phyloP scores from a whole-genome alignment of 1,139 yeast species.

The Pichia sp. region DNA sequence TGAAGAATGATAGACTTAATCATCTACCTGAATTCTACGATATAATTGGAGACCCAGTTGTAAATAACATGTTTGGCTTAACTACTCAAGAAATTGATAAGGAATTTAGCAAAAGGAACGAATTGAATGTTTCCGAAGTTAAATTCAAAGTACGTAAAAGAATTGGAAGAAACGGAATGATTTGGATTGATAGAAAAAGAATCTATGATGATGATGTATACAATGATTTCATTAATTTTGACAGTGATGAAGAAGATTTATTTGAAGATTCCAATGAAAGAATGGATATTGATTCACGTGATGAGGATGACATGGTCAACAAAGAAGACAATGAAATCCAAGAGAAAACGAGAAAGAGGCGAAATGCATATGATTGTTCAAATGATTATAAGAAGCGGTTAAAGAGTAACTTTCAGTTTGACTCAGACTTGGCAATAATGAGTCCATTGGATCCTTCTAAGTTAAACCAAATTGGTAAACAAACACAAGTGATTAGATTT shows the following conservation, averaged over 20 bases:
- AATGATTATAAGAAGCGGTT: conserved; percentile 46
- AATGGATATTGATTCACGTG: conserved; percentile 17
- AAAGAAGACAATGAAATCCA: conserved; percentile 4
- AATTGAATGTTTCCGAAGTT: conserved; percentile 41
- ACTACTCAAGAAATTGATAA: conserved; percentile 6
- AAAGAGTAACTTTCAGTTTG: conserved; percentile 71
- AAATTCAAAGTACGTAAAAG: conserved; percentile 65
- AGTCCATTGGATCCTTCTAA: conserved; percentile 61
- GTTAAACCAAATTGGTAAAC: conserved; percentile 75
- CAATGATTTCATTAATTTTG: conserved; percentile 30
- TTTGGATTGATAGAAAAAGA: conserved; percentile 60
- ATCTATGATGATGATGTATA: conserved; percentile 36
- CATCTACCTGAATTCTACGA: conserved; percentile 38
- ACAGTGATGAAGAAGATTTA: conserved; percentile 24
- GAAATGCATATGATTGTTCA: conserved; percentile 48
- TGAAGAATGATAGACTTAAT: conserved; percentile 27
- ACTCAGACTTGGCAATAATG: conserved; percentile 49
- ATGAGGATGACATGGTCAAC: conserved; percentile 13
- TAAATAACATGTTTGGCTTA: conserved; percentile 13
- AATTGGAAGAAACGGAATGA: conserved; percentile 61
- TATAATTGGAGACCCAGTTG: conserved; percentile 32
- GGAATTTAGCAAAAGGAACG: conserved; percentile 31
- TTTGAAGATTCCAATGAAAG: conserved; percentile 18
- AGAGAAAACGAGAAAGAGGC: conserved; percentile 13
- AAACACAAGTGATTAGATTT: conserved; percentile 82